Conservation (phyloP, 2,329 filamentous ascomycete species). For the Paecilomyces fulvus region DNA sequence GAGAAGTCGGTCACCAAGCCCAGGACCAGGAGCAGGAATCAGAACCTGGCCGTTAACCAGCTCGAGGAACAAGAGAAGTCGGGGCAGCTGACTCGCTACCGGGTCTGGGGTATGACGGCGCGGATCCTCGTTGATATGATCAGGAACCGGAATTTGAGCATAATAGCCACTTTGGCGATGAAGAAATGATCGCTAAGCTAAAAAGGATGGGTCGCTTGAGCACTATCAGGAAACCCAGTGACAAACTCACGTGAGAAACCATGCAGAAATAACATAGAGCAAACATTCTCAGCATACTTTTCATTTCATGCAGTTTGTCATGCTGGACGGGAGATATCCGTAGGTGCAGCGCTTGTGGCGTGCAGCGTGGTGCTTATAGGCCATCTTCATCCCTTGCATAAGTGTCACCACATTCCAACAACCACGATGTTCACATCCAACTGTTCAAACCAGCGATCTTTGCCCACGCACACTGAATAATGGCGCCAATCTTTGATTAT, state of each 20-base stretch:
- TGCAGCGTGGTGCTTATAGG: not conserved
- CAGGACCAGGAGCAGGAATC: slow-evolving; percentile 26
- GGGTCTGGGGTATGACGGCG: slow-evolving; percentile 93
- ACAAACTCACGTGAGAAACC: slow-evolving; percentile 45
- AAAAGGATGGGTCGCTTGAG: slow-evolving; percentile 49
- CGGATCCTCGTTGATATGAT: slow-evolving; percentile 82
- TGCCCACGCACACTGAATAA: not conserved
- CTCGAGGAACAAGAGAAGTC: slow-evolving; percentile 42
- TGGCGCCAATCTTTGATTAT: not conserved
- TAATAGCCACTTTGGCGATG: slow-evolving; percentile 56
- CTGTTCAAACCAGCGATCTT: not conserved
- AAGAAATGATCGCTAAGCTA: slow-evolving; percentile 54
- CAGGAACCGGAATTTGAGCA: slow-evolving; percentile 78
- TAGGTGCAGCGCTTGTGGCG: not conserved
- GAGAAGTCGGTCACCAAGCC: slow-evolving; percentile 62
- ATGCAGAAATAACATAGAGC: slow-evolving; percentile 32
- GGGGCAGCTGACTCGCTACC: slow-evolving; percentile 52
- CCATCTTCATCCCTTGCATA: slow-evolving; percentile 12
- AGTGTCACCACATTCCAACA: slow-evolving; percentile 13
- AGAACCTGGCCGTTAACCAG: slow-evolving; percentile 30
- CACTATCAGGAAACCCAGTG: slow-evolving; percentile 42
- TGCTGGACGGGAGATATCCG: slow-evolving; percentile 1
- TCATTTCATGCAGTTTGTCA: slow-evolving; percentile 2
- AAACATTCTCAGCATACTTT: slow-evolving; percentile 1
- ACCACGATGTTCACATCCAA: slow-evolving; percentile 7